These are phyloP conservation scores for Fraxinus ornus DNA, from an alignment of 305 asterid genomes.

Conservation along the genomic window DNA sequence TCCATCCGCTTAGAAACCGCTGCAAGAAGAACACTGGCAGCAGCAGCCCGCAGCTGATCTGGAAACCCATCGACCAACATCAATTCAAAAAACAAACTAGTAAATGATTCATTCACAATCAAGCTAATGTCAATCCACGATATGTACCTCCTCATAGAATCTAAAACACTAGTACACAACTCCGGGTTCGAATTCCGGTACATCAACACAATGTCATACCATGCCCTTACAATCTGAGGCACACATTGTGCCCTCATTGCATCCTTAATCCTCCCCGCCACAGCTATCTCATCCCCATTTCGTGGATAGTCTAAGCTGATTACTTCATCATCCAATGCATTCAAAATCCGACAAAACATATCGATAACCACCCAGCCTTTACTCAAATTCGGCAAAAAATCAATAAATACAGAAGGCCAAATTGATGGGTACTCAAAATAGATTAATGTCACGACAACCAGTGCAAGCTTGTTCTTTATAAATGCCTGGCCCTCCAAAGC, in stretches of 20 bases:
- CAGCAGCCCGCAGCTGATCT: constrained; percentile 72
- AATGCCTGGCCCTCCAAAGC: constrained; percentile 63
- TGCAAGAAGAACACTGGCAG: constrained; percentile 68
- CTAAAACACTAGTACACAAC: constrained; percentile 46
- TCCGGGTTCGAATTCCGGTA: constrained; percentile 45
- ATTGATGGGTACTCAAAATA: constrained; percentile 72
- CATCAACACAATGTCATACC: constrained; percentile 40
- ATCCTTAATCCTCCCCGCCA: constrained; percentile 63
- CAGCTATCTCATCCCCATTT: constrained; percentile 40
- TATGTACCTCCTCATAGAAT: constrained; percentile 57
- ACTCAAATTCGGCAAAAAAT: constrained; percentile 62
- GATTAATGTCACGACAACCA: constrained; percentile 72
- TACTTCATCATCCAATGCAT: constrained; percentile 72
- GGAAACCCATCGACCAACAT: constrained; percentile 60
- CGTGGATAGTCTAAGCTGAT: constrained; percentile 85
- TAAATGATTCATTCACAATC: constrained; percentile 51
- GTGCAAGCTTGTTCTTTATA: constrained; percentile 91
- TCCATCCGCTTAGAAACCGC: constrained; percentile 89
- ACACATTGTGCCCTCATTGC: constrained; percentile 61
- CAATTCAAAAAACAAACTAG: constrained; percentile 69
- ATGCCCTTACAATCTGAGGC: constrained; percentile 65
- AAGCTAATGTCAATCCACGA: constrained; percentile 78
- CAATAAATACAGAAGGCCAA: constrained; percentile 88
- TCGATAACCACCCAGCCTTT: constrained; percentile 71
- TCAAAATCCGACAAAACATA: constrained; percentile 84